Percentiles rank a stretch among this genome's conserved stretches.
phyloP scores from a whole-genome alignment of 2,329 filamentous ascomycete genomes.

The Cercospora canescens region DNA sequence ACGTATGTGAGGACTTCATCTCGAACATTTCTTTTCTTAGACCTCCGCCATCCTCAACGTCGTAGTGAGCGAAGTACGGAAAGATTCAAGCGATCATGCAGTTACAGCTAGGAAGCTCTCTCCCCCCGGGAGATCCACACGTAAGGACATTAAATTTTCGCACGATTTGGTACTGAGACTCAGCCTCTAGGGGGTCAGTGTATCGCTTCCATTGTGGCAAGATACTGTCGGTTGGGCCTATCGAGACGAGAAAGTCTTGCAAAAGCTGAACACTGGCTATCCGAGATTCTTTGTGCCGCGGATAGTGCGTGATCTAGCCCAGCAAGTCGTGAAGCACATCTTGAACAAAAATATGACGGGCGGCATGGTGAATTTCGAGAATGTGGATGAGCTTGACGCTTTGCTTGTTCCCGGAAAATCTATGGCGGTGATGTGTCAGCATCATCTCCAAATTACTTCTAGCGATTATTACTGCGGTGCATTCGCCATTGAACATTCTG shows the following conservation, averaged over 20 bases:
- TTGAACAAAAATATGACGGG: not conserved
- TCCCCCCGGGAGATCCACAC: not conserved
- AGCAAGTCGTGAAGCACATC: not conserved
- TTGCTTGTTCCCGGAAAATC: not conserved
- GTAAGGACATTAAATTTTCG: not conserved
- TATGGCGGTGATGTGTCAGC: not conserved
- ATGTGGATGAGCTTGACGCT: not conserved
- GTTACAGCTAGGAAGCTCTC: not conserved
- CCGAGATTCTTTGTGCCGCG: not conserved
- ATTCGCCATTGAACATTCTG: not conserved
- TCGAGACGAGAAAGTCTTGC: not conserved
- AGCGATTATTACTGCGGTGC: not conserved
- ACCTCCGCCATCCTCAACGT: not conserved
- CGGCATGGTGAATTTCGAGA: not conserved
- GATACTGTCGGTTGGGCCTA: not conserved
- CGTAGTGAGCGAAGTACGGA: not conserved
- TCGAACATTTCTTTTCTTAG: not conserved
- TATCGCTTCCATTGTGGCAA: not conserved
- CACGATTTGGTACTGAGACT: not conserved
- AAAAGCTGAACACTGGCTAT: not conserved
- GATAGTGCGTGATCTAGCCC: not conserved
- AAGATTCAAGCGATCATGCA: not conserved
- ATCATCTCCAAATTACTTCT: not conserved
- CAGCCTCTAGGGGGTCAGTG: not conserved
- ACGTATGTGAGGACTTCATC: too few relatives aligned